Evolutionary conservation across 176 grass and related monocot genomes (phyloP), one percentile per base, ranked within the genome.

Genomic region (Triticum urartu): DNA sequence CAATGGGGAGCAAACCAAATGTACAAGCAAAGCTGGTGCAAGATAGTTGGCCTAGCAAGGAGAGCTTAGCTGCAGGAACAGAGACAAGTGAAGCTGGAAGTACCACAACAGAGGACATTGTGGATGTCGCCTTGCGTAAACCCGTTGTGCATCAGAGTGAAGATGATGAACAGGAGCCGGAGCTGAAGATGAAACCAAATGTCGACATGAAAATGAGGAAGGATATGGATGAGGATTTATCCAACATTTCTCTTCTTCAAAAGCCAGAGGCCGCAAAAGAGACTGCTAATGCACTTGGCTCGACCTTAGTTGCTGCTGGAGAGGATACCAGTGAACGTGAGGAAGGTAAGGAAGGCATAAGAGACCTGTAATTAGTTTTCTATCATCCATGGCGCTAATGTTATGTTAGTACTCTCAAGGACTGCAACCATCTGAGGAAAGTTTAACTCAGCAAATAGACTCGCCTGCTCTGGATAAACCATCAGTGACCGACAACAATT

Each of bases 221-320:
- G 76, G 81, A 85, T 54, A 82, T 86, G 69, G 43, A 84, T 68
- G 93, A 96, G 84, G 83, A 82, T 89, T 74, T 84, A 68, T 88
- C 83, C 10, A 96, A 99, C 33, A 70, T 96, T 66, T 84, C 92
- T 58, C 92, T 99, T 88, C 80, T 96, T 87, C 87, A 94, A 88
- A 99, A 89, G 77, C 97, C 97, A 43, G 87, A 88, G 68, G 85
- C 88, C 48, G 22, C 81, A 32, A 71, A 87, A 72, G 79, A 83
- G 72, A 24, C 50, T 78, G 65, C 78, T 35, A 50, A 75, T 68
- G 72, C 77, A 81, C 77, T 70, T 22, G 78, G 60, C 4, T 59
- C 47, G 28, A 5, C 67, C 15, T 34, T 73, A 36, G 24, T 72
- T 74, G 62, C 65, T 59, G 25, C 64, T 86, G 77, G 33, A 81